These are phyloP conservation scores for Madurella fahalii DNA, from an alignment of 2,329 filamentous ascomycete genomes.

Conservation along the genomic window DNA sequence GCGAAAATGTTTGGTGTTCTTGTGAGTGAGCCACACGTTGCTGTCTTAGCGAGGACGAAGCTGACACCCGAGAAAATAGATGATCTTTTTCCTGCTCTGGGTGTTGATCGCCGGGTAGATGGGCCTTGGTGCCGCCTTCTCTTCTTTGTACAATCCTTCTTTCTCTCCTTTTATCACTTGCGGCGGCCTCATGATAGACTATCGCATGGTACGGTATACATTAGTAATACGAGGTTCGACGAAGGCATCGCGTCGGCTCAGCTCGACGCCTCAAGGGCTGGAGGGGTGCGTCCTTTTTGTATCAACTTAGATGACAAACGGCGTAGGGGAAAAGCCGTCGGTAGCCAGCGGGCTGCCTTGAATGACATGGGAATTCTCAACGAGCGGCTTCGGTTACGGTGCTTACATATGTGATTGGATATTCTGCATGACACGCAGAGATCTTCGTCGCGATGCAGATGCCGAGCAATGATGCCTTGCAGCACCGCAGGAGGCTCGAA, in stretches of 20 bases:
- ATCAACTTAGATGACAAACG: not conserved
- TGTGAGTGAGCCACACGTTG: constrained; percentile 56
- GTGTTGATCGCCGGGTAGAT: constrained; percentile 30
- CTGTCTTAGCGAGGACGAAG: not conserved
- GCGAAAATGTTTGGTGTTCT: constrained; percentile 84
- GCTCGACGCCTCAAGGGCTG: not conserved
- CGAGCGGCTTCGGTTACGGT: too few relatives aligned
- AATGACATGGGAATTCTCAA: not conserved
- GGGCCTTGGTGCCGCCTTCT: constrained; percentile 11
- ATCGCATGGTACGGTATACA: constrained; percentile 16
- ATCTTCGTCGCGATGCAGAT: too few relatives aligned
- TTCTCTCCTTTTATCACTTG: constrained; percentile 16
- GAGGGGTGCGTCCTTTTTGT: constrained; percentile 9
- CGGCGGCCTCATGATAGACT: constrained; percentile 19
- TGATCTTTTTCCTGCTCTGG: constrained; percentile 30
- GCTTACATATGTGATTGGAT: too few relatives aligned
- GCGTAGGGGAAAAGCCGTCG: not conserved
- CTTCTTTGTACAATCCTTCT: constrained; percentile 20
- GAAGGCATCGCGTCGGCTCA: not conserved
- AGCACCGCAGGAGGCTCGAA: too few relatives aligned
- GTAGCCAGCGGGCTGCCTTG: not conserved
- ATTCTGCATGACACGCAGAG: too few relatives aligned
- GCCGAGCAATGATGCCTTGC: too few relatives aligned
- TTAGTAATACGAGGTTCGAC: constrained; percentile 19
- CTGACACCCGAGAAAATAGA: constrained; percentile 15